Evolutionary conservation across 2,329 filamentous ascomycete species (phyloP).

Genomic region (Cladobotryum protrusum): DNA sequence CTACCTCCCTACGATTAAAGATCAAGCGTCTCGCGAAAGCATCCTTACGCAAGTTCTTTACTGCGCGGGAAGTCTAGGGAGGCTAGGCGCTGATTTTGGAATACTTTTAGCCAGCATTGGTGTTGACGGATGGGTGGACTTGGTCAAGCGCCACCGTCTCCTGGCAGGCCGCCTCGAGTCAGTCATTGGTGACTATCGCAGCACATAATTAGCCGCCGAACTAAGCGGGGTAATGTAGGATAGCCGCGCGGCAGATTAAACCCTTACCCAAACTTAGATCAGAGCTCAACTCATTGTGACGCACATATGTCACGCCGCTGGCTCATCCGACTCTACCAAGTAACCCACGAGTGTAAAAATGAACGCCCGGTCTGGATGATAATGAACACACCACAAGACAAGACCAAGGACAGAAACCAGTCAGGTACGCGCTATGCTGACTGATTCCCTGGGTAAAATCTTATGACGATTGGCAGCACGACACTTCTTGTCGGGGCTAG

Average conservation of each 20-base stretch:
- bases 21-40: slow-evolving; percentile 76
- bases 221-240: slow-evolving; percentile 1
- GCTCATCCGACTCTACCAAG: background rate
- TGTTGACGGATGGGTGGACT: slow-evolving; percentile 73
- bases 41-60: slow-evolving; percentile 89
- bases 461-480: slow-evolving; percentile 46
- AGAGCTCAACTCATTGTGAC: background rate
- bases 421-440: slow-evolving; percentile 8
- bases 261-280: background rate
- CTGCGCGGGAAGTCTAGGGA: slow-evolving; percentile 82
- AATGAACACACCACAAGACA: background rate
- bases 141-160: slow-evolving; percentile 81
- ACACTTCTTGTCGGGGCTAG: slow-evolving; percentile 84
- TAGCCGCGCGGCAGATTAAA: background rate
- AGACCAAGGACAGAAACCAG: background rate
- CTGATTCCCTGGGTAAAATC: slow-evolving; percentile 1
- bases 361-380: background rate
- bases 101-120: slow-evolving; percentile 64
- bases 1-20: slow-evolving; percentile 77
- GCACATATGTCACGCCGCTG: background rate
- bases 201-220: slow-evolving; percentile 1
- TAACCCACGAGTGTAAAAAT: background rate
- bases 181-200: slow-evolving; percentile 50
- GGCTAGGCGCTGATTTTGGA: slow-evolving; percentile 88
- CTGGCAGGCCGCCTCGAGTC: slow-evolving; percentile 73